Conservation (phyloP, 2,329 filamentous ascomycete genomes). For the Tympanopsis confertula region DNA sequence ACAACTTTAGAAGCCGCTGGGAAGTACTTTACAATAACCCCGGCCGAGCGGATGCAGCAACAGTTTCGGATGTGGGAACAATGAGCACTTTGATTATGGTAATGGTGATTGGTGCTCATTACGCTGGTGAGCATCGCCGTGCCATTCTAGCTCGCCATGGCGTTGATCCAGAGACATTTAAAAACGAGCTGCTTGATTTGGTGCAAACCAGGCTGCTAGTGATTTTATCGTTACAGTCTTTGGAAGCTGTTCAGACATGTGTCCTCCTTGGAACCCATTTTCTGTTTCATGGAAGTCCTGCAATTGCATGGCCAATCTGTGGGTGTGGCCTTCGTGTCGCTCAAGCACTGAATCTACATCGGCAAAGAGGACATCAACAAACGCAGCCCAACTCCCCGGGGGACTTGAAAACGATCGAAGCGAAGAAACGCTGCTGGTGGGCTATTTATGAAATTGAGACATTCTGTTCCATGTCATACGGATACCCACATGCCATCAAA, state of each 20-base stretch:
- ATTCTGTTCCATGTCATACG: constrained; percentile 25
- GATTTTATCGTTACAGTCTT: constrained; percentile 5
- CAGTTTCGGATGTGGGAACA: constrained; percentile 2
- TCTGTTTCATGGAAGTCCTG: constrained; percentile 20
- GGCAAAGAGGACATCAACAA: too few species aligned
- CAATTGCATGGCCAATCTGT: constrained; percentile 23
- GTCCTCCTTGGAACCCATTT: constrained; percentile 23
- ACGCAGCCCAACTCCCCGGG: background rate
- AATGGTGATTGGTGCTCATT: background rate
- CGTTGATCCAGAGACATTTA: background rate
- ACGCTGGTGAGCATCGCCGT: background rate
- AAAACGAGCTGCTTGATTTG: background rate
- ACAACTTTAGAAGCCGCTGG: constrained; percentile 12
- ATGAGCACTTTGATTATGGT: constrained; percentile 3
- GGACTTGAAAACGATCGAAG: constrained; percentile 8
- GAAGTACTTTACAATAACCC: constrained; percentile 4
- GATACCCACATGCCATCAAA: constrained; percentile 18
- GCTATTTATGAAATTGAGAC: constrained; percentile 26
- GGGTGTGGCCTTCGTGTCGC: constrained; percentile 21
- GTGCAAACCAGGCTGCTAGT: constrained; percentile 1
- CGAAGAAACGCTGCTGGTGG: constrained; percentile 24
- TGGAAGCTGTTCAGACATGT: constrained; percentile 20
- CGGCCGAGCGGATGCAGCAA: constrained; percentile 8
- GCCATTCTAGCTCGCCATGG: background rate
- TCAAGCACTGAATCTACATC: constrained; percentile 19